A percentile compares a stretch with the other conserved stretches of the same genome.
Evolutionary conservation across 2,329 filamentous ascomycete species (phyloP).

Genomic region (Pseudocercospora fijiensis): DNA sequence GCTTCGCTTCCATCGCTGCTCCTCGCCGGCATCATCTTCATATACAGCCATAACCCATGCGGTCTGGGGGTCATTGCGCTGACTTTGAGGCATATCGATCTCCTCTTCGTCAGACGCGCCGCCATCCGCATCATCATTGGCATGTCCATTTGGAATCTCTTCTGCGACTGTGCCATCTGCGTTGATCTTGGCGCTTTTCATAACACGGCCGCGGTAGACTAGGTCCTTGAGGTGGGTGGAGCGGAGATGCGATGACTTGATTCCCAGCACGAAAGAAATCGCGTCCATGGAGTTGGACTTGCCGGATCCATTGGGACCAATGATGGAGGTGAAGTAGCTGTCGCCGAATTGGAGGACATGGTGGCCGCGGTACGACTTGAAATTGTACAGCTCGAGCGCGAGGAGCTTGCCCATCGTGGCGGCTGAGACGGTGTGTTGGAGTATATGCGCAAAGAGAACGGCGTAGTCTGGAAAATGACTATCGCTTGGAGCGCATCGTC

Average conservation of each 20-base stretch:
- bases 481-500: background rate
- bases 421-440: background rate
- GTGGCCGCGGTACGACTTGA: slow-evolving; percentile 99
- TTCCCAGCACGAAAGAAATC: slow-evolving; percentile 97
- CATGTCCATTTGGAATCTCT: slow-evolving; percentile 33
- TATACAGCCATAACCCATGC: slow-evolving; percentile 99
- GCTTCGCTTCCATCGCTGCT: slow-evolving; percentile 91
- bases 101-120: slow-evolving; percentile 47
- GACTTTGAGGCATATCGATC: slow-evolving; percentile 58
- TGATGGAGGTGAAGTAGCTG: slow-evolving; percentile 98
- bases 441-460: background rate
- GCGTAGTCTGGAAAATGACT: background rate
- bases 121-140: slow-evolving; percentile 58
- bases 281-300: slow-evolving; percentile 99
- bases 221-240: slow-evolving; percentile 92
- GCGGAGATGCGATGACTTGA: slow-evolving; percentile 96
- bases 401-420: slow-evolving; percentile 90
- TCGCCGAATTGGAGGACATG: slow-evolving; percentile 93
- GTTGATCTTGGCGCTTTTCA: slow-evolving; percentile 89
- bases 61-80: slow-evolving; percentile 76
- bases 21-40: slow-evolving; percentile 92
- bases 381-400: slow-evolving; percentile 92
- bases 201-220: slow-evolving; percentile 90
- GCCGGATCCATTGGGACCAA: slow-evolving; percentile 98
- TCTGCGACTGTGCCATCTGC: slow-evolving; percentile 76